Conservation (phyloP, 2,329 filamentous ascomycete genomes). For the Leptographium lundbergii region DNA sequence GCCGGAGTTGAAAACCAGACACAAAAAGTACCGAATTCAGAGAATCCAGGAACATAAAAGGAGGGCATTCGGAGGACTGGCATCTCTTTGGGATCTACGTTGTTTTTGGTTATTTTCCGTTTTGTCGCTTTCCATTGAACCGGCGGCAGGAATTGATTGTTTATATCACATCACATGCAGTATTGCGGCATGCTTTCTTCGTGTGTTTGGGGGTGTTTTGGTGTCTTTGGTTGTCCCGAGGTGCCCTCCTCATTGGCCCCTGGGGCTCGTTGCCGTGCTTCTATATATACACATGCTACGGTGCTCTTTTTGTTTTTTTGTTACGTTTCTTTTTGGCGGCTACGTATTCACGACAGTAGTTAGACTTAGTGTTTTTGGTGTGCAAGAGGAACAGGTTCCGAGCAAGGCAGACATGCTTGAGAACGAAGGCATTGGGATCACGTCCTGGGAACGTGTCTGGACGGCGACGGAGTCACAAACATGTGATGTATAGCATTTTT, state of each 20-base stretch:
- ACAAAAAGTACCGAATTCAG: background rate
- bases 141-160: background rate
- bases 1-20: slow-evolving; percentile 5
- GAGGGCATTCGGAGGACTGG: background rate
- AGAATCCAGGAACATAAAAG: background rate
- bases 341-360: background rate
- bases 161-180: background rate
- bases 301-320: background rate
- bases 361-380: background rate
- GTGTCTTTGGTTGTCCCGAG: background rate
- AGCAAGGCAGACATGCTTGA: background rate
- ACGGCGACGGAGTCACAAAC: background rate
- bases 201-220: background rate
- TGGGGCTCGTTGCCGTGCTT: background rate
- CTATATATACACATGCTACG: background rate
- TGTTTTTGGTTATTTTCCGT: background rate
- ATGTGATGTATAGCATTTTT: slow-evolving; percentile 2
- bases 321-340: background rate
- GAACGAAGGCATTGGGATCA: background rate
- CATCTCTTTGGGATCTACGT: background rate
- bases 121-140: background rate
- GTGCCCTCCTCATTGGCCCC: background rate
- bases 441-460: background rate
- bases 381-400: background rate
- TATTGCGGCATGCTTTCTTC: background rate